These are phyloP conservation scores for Gossypium davidsonii DNA, from an alignment of 441 rosid species.

Conservation along the genomic window DNA sequence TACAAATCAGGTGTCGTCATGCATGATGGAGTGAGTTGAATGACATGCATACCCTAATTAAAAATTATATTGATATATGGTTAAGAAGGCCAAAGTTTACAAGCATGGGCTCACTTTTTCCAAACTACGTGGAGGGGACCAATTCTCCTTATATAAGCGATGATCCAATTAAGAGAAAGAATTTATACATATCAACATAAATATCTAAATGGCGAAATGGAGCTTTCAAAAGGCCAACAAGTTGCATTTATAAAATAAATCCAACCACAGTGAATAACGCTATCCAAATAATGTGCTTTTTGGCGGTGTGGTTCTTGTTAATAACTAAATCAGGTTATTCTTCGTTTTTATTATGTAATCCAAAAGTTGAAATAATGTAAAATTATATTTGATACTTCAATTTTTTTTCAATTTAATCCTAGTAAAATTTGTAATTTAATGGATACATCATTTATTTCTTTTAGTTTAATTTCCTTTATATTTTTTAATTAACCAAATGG, in stretches of 20 bases:
- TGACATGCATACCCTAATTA: background rate
- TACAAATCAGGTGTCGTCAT: background rate
- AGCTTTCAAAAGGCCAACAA: background rate
- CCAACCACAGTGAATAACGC: background rate
- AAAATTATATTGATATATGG: background rate
- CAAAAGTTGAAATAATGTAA: no score
- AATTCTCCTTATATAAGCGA: background rate
- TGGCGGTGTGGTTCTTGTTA: background rate
- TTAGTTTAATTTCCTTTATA: no score
- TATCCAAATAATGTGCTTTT: background rate
- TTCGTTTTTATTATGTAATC: no score
- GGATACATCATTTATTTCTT: no score
- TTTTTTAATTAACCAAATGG: no score
- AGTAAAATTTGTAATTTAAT: no score
- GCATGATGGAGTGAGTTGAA: background rate
- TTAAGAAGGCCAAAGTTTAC: background rate
- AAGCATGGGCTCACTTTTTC: background rate
- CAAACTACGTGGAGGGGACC: background rate
- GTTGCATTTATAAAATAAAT: background rate
- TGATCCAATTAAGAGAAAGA: background rate
- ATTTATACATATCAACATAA: background rate
- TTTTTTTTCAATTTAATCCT: no score
- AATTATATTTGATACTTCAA: no score
- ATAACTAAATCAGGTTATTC: no score
- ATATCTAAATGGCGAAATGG: background rate